Percentiles rank a stretch among this genome's conserved stretches.
These are phyloP conservation scores for Thelonectria rubi DNA, from an alignment of 2,329 filamentous ascomycete genomes.

Conservation along the genomic window DNA sequence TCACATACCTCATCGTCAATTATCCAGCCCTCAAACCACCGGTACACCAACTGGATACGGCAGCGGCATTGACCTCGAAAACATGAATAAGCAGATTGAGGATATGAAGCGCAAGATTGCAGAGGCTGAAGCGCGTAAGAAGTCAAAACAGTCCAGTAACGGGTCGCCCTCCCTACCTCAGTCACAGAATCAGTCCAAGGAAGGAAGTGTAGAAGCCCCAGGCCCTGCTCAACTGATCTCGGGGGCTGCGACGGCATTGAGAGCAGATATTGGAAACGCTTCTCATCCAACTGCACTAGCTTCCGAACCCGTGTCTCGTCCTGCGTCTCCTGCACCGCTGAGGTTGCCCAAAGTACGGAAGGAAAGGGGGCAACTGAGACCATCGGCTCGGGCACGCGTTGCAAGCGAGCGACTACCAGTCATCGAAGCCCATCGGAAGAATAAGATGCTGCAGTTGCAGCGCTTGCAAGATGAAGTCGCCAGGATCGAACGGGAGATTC, in stretches of 20 bases:
- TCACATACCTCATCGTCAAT: conserved; percentile 50
- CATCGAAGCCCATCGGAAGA: conserved; percentile 48
- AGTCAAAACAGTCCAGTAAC: conserved; percentile 49
- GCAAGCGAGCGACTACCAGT: conserved; percentile 50
- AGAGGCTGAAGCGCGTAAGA: conserved; percentile 65
- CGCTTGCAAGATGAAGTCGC: conserved; percentile 57
- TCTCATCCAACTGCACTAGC: conserved; percentile 13
- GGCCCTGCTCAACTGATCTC: conserved; percentile 2
- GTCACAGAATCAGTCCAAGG: conserved; percentile 39
- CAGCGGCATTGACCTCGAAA: conserved; percentile 53
- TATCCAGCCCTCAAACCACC: conserved; percentile 51
- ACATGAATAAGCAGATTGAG: conserved; percentile 67
- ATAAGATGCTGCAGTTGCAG: conserved; percentile 57
- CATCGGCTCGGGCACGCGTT: conserved; percentile 45
- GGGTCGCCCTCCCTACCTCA: conserved; percentile 45
- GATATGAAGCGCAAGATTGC: conserved; percentile 68
- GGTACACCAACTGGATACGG: conserved; percentile 51
- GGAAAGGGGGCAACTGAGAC: conserved; percentile 17
- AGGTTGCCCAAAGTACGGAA: conserved; percentile 31
- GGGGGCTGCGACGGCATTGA: conserved; percentile 1
- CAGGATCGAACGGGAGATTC: conserved; percentile 59
- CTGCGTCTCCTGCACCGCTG: conserved; percentile 12
- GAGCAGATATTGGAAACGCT: conserved; percentile 6
- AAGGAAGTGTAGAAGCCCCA: conserved; percentile 37
- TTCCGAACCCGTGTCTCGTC: conserved; percentile 2